phyloP scores from a whole-genome alignment of 306 rosid genomes.

The Lathyrus oleraceus region DNA sequence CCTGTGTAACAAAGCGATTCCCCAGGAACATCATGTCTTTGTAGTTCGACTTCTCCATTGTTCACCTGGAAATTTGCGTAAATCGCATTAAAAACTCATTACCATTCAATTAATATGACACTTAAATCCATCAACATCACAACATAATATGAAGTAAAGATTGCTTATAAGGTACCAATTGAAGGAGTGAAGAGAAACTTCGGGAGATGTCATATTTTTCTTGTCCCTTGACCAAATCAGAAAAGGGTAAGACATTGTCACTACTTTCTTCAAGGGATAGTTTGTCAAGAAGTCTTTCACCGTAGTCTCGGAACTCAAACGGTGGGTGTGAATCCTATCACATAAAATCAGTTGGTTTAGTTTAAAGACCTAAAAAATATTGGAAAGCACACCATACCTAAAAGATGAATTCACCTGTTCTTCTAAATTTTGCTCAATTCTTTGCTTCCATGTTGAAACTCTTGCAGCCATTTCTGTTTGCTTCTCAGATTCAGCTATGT shows the following conservation, averaged over 20 bases:
- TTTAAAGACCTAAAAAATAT: conserved; percentile 24
- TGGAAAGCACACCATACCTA: neutral
- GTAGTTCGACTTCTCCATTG: conserved; percentile 71
- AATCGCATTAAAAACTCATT: neutral
- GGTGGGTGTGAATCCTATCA: conserved; percentile 73
- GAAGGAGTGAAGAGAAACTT: conserved; percentile 90
- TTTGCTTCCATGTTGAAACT: conserved; percentile 91
- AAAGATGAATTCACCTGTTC: conserved; percentile 69
- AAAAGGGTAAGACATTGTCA: conserved; percentile 49
- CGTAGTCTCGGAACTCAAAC: conserved; percentile 81
- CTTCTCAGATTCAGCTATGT: conserved; percentile 83
- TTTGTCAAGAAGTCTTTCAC: conserved; percentile 65
- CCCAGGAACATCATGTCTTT: conserved; percentile 49
- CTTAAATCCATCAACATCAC: conserved; percentile 14
- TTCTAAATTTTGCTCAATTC: conserved; percentile 78
- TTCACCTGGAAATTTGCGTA: conserved; percentile 66
- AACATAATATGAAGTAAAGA: conserved; percentile 27
- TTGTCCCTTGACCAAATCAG: conserved; percentile 71
- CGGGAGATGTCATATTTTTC: conserved; percentile 75
- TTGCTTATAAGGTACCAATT: conserved; percentile 60
- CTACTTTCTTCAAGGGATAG: conserved; percentile 60
- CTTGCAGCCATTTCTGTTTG: conserved; percentile 85
- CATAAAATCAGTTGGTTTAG: conserved; percentile 27
- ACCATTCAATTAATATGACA: neutral
- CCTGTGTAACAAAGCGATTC: conserved; percentile 60